Evolutionary conservation across 805 yeast genomes (phyloP).

Genomic region (Candida tammaniensis): DNA sequence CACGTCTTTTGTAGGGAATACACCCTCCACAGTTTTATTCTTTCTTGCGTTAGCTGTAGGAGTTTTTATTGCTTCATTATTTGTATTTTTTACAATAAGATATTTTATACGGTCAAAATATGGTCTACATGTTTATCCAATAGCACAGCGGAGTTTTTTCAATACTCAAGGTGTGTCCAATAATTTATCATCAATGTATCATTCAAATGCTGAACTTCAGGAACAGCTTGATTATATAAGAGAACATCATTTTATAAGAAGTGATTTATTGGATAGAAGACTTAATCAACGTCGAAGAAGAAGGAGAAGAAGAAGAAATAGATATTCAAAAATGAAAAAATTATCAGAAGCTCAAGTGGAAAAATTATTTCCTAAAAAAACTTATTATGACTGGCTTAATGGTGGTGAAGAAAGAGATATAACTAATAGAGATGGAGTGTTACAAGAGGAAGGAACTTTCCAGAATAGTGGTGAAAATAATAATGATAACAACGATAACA

Average conservation of each 20-base stretch:
- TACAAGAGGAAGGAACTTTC: conserved; percentile 30
- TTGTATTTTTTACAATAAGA: conserved; percentile 58
- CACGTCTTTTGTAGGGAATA: conserved; percentile 38
- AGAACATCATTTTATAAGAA: conserved; percentile 28
- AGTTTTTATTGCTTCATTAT: conserved; percentile 51
- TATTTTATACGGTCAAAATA: conserved; percentile 56
- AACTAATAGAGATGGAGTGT: conserved; percentile 42
- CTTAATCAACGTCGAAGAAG: conserved; percentile 30
- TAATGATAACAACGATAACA: background rate
- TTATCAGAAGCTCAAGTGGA: conserved; percentile 58
- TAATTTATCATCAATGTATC: conserved; percentile 6
- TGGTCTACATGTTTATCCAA: conserved; percentile 49
- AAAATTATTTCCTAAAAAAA: conserved; percentile 53
- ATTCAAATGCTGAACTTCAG: conserved; percentile 24
- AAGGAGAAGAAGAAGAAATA: conserved; percentile 37
- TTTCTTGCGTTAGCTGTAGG: conserved; percentile 65
- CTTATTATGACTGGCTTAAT: conserved; percentile 58
- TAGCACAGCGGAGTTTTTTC: conserved; percentile 23
- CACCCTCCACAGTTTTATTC: conserved; percentile 63
- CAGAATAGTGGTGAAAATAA: background rate
- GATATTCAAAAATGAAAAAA: conserved; percentile 48
- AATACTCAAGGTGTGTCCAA: background rate
- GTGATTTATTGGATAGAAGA: conserved; percentile 27
- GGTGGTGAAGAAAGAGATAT: conserved; percentile 57
- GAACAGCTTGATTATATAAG: conserved; percentile 37